Conservation (phyloP, 495 filamentous ascomycete genomes). For the Trichoderma parareesei region DNA sequence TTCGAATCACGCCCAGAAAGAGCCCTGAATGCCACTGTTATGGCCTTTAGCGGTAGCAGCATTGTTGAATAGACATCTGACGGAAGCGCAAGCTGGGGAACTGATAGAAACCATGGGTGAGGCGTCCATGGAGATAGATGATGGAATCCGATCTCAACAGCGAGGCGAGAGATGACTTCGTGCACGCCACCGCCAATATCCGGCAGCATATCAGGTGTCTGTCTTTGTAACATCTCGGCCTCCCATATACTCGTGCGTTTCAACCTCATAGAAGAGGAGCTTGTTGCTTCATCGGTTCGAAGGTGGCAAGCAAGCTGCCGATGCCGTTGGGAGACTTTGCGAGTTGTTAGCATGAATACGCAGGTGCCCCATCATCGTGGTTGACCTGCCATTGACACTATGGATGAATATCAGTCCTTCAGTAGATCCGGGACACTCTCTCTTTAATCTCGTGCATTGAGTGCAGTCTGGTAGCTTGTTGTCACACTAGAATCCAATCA, state of each 20-base stretch:
- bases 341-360: not conserved
- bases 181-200: not conserved
- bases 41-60: not conserved
- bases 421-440: not conserved
- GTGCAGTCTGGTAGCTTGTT: not conserved
- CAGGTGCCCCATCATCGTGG: not conserved
- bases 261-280: not conserved
- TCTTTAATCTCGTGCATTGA: not conserved
- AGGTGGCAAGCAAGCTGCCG: not conserved
- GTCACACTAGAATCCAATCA: not conserved
- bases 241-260: not conserved
- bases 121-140: not conserved
- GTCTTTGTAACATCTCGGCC: not conserved
- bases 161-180: not conserved
- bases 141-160: not conserved
- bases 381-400: not conserved
- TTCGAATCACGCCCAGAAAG: not conserved
- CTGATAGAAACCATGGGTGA: not conserved
- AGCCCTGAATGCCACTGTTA: not conserved
- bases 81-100: not conserved
- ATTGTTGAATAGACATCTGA: not conserved
- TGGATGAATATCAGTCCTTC: slow-evolving; percentile 1
- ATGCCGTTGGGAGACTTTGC: not conserved
- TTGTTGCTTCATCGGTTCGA: not conserved
- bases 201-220: not conserved